Evolutionary conservation across 2,329 filamentous ascomycete genomes (phyloP).

Genomic region (Pyrenophora graminea): DNA sequence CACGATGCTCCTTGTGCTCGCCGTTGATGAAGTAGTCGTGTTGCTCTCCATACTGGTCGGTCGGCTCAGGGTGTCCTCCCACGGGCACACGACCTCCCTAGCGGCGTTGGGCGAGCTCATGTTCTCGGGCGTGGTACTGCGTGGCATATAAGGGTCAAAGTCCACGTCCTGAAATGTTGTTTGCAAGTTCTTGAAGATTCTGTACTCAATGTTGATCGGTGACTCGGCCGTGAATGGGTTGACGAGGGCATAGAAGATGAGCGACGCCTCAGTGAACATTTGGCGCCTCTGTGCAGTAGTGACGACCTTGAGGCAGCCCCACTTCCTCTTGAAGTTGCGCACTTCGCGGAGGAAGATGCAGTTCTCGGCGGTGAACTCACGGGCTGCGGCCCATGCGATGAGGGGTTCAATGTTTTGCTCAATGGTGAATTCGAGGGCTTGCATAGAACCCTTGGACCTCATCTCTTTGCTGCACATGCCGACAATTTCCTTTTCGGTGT

Average conservation of each 20-base stretch:
- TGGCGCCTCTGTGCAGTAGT: constrained; percentile 41
- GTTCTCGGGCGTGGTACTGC: constrained; percentile 28
- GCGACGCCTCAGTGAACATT: constrained; percentile 45
- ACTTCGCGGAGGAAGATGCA: constrained; percentile 47
- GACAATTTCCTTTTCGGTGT: too few relatives aligned
- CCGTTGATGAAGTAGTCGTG: constrained; percentile 26
- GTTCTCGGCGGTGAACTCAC: constrained; percentile 46
- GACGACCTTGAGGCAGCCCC: constrained; percentile 30
- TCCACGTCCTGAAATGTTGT: constrained; percentile 37
- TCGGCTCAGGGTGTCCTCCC: constrained; percentile 42
- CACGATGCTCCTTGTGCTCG: constrained; percentile 34
- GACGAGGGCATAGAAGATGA: constrained; percentile 46
- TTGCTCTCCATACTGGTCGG: constrained; percentile 40
- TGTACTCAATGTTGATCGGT: constrained; percentile 48
- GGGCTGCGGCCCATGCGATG: constrained; percentile 43
- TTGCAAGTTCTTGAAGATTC: constrained; percentile 44
- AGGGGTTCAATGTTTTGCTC: constrained; percentile 42
- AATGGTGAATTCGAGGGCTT: constrained; percentile 43
- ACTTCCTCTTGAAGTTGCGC: constrained; percentile 45
- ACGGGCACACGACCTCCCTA: constrained; percentile 46
- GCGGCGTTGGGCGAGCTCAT: constrained; percentile 26
- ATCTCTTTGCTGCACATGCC: constrained; percentile 31
- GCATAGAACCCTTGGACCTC: constrained; percentile 44
- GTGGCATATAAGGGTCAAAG: constrained; percentile 44
- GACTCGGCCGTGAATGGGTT: constrained; percentile 45